Evolutionary conservation across 495 filamentous ascomycete species (phyloP).

Genomic region (Neurospora cerealis): DNA sequence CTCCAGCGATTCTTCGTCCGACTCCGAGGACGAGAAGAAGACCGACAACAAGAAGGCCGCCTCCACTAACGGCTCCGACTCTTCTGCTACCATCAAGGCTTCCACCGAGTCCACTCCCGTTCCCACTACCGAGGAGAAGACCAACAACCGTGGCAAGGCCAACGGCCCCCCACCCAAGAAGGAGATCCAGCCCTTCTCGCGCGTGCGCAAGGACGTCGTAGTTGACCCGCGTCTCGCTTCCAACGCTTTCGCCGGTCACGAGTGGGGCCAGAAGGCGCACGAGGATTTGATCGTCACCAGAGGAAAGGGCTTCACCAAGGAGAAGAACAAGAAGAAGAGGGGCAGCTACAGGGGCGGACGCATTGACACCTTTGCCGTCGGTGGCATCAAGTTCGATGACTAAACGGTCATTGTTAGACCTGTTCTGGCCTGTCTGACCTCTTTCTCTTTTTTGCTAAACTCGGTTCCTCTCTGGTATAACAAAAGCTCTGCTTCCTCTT

Average conservation of each 20-base stretch:
- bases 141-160: slow-evolving; percentile 36
- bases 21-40: slow-evolving; percentile 31
- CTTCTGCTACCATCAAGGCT: slow-evolving; percentile 31
- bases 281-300: slow-evolving; percentile 80
- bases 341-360: slow-evolving; percentile 79
- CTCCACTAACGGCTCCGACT: slow-evolving; percentile 21
- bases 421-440: background rate
- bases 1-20: slow-evolving; percentile 1
- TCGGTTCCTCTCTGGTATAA: background rate
- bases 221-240: slow-evolving; percentile 52
- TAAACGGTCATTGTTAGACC: slow-evolving; percentile 24
- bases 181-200: slow-evolving; percentile 51
- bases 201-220: slow-evolving; percentile 46
- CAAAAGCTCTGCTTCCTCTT: background rate
- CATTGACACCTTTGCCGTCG: slow-evolving; percentile 63
- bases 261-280: slow-evolving; percentile 81
- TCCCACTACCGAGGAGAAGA: slow-evolving; percentile 35
- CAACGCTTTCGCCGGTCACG: slow-evolving; percentile 72
- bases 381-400: slow-evolving; percentile 82
- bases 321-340: slow-evolving; percentile 95
- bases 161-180: slow-evolving; percentile 35
- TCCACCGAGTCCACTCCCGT: slow-evolving; percentile 31
- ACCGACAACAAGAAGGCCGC: slow-evolving; percentile 11
- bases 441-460: background rate
- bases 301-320: slow-evolving; percentile 98